Evolutionary conservation across 2,329 filamentous ascomycete species (phyloP).

Genomic region (Graphilbum sp.): DNA sequence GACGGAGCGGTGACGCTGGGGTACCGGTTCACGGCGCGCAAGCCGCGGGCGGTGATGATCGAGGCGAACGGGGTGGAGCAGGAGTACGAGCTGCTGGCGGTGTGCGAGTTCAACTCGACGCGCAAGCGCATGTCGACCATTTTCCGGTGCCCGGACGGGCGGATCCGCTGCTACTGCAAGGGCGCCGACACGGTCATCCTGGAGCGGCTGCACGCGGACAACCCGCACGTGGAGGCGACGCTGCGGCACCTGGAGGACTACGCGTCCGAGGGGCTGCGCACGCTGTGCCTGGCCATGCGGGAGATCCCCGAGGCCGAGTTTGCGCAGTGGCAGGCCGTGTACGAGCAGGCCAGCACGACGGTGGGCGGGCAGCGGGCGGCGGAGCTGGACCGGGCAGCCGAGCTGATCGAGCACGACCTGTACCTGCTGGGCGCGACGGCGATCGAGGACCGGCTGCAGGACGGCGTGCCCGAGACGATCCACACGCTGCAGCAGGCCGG

Average conservation of each 20-base stretch:
- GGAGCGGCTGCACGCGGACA: constrained; percentile 70
- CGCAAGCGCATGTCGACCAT: constrained; percentile 97
- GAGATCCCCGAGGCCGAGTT: constrained; percentile 85
- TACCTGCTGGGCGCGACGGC: constrained; percentile 86
- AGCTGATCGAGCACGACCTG: constrained; percentile 87
- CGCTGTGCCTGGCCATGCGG: constrained; percentile 85
- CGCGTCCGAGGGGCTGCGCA: constrained; percentile 86
- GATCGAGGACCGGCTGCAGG: constrained; percentile 92
- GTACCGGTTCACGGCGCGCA: constrained; percentile 81
- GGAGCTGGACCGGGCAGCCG: constrained; percentile 90
- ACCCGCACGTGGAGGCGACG: constrained; percentile 77
- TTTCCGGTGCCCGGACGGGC: constrained; percentile 90
- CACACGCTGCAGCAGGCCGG: constrained; percentile 91
- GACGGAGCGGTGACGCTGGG: constrained; percentile 75
- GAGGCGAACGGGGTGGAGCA: constrained; percentile 53
- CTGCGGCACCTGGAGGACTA: constrained; percentile 96
- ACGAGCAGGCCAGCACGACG: constrained; percentile 75
- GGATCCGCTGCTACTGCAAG: constrained; percentile 86
- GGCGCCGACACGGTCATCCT: constrained; percentile 96
- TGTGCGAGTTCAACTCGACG: constrained; percentile 98
- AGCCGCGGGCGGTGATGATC: constrained; percentile 77
- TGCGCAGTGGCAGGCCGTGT: constrained; percentile 72
- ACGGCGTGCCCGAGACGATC: constrained; percentile 95
- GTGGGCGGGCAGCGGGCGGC: constrained; percentile 85
- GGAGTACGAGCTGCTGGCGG: constrained; percentile 82